Base-by-base conservation (phyloP, 1,284 basidiomycete genomes). In the Crepidotus sp. region DNA sequence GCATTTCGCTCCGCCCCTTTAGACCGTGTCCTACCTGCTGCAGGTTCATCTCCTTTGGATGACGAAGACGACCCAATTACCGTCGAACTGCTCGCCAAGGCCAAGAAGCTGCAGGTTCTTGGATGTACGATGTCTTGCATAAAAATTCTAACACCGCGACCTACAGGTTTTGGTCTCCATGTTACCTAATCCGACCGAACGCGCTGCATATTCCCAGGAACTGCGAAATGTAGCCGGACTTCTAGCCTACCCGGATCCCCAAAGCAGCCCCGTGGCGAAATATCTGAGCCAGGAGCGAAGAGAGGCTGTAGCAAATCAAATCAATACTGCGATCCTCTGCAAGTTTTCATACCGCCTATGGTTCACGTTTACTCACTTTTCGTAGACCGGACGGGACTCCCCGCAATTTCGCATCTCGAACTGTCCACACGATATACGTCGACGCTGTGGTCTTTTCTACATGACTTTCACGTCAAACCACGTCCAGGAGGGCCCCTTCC, bases 311-410 rank as follows among this genome's bases (percentile, higher is more conserved):
- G 90, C 90, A 1, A 83, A 88, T 47, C 86, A 92, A 63, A 80
- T 95, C 42, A 86, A 93, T 53, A 75, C 77, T 37, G 91, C 91
- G 8, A 87, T 94, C 40, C 63, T 94, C 3, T 68, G 87, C 87
- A 54, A 58, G 45, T 52, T 48, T 22, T 21, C 40, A 32, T 27
- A n/a, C 13, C 15, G 6, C 24, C n/a, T 41, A 21, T 21, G 13
- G 19, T 22, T 35, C 2, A 42, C 15, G 51, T 46, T 45, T 45
- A 22, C 30, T 21, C 42, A 13, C 30, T 11, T 36, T 18, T 48
- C 50, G 32, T 42, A 86, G 83, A 74, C 57, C 66, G 71, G 35
- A 65, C 63, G 1, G 69, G 69, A 5, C 62, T 66, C 39, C 71
- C 74, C 2, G 60, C 75, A 0, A 64, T 80, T 24, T 82, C 83